A percentile compares a stretch with the other conserved stretches of the same genome.
Evolutionary conservation across 331 rosid genomes (phyloP).

Genomic region (Cucumis variabilis): DNA sequence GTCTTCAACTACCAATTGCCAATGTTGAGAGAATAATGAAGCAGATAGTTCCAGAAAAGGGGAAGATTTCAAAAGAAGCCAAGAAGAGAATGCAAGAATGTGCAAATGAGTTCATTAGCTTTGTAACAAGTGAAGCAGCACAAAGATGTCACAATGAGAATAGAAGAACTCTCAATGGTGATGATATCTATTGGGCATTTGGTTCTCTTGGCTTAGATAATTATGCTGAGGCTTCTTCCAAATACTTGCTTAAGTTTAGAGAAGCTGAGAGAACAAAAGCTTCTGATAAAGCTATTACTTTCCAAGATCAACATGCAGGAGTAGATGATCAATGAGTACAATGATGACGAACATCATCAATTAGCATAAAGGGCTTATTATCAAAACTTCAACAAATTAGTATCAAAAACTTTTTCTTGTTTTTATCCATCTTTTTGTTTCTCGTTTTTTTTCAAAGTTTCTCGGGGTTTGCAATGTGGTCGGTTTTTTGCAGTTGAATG

Average conservation of each 20-base stretch:
- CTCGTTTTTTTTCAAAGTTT: too few relatives aligned
- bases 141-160: constrained; percentile 65
- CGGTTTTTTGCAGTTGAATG: too few relatives aligned
- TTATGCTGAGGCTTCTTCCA: constrained; percentile 50
- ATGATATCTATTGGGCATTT: constrained; percentile 73
- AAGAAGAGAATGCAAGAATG: constrained; percentile 71
- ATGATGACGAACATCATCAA: too few relatives aligned
- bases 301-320: not conserved
- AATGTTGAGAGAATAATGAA: constrained; percentile 23
- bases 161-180: constrained; percentile 73
- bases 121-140: constrained; percentile 5
- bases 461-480: too few relatives aligned
- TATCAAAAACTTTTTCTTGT: too few relatives aligned
- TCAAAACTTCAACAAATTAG: too few relatives aligned
- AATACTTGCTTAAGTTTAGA: not conserved
- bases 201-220: constrained; percentile 62
- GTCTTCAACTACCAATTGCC: constrained; percentile 13
- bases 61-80: constrained; percentile 73
- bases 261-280: not conserved
- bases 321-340: not conserved
- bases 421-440: too few relatives aligned
- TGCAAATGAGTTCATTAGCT: constrained; percentile 59
- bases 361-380: too few relatives aligned
- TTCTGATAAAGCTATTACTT: not conserved
- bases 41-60: constrained; percentile 52